Conservation (phyloP, 148 eudicot genomes). For the Camellia japonica region DNA sequence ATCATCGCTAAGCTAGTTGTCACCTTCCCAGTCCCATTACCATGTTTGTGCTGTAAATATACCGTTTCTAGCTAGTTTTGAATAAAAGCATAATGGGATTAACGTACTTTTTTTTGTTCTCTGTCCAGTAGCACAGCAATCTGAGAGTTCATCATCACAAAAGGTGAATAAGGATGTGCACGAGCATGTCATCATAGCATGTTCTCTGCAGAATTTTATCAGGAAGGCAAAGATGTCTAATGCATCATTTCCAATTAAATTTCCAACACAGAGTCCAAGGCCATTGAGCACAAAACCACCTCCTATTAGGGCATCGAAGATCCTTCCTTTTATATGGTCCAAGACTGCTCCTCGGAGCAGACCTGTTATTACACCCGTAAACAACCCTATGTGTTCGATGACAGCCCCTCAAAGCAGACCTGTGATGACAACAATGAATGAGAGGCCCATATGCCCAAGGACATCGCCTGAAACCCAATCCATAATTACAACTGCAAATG, state of each 20-base stretch:
- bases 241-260: conserved; percentile 51
- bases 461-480: conserved; percentile 16
- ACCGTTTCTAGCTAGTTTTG: not conserved
- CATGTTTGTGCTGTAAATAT: not conserved
- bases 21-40: not conserved
- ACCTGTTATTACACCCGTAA: conserved; percentile 21
- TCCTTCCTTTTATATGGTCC: conserved; percentile 59
- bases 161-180: conserved; percentile 50
- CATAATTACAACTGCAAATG: conserved; percentile 15
- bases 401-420: conserved; percentile 19
- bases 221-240: conserved; percentile 40
- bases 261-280: conserved; percentile 44
- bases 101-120: conserved; percentile 22
- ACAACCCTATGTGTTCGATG: conserved; percentile 17
- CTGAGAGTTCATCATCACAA: conserved; percentile 36
- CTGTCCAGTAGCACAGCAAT: conserved; percentile 54
- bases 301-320: conserved; percentile 47
- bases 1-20: not conserved
- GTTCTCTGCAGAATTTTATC: conserved; percentile 57
- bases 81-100: conserved; percentile 6
- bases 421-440: not conserved
- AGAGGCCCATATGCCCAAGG: conserved; percentile 17
- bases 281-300: conserved; percentile 38
- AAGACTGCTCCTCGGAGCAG: conserved; percentile 34
- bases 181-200: conserved; percentile 69